A percentile compares a stretch with the other conserved stretches of the same genome.
Evolutionary conservation across 768 basidiomycete species (phyloP).

Genomic region (Inosperma sp.): DNA sequence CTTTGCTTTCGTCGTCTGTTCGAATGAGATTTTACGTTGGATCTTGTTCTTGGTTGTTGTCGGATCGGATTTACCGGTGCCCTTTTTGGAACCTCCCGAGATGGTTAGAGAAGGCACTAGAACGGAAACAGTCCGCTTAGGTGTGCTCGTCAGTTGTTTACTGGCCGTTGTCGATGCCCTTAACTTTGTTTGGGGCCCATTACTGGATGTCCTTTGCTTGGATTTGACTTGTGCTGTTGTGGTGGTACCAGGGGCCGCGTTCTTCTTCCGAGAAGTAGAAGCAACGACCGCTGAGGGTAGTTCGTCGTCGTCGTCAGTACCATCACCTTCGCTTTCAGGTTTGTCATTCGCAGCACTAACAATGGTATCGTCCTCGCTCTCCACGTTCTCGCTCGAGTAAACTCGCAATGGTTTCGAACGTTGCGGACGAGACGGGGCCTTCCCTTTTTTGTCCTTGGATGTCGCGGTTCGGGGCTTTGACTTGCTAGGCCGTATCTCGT

Average conservation of each 20-base stretch:
- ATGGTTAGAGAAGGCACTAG: constrained; percentile 1
- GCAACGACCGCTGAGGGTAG: not conserved
- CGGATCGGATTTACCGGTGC: too few species aligned
- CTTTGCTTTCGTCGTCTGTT: not conserved
- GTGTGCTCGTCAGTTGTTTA: not conserved
- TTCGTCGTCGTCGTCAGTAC: not conserved
- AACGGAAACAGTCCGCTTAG: not conserved
- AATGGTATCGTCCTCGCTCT: constrained; percentile 8
- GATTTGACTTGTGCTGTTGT: not conserved
- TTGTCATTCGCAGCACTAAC: too few species aligned
- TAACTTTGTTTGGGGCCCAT: not conserved
- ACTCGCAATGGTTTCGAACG: not conserved
- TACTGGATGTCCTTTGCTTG: not conserved
- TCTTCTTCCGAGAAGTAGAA: not conserved
- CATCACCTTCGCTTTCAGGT: not conserved
- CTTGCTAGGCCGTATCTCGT: too few species aligned
- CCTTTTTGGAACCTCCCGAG: not conserved
- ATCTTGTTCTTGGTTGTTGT: too few species aligned
- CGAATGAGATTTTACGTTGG: not conserved
- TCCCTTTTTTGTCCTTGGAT: too few species aligned
- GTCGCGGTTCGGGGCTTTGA: too few species aligned
- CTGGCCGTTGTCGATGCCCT: not conserved
- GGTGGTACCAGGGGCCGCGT: not conserved
- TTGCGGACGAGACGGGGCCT: too few species aligned
- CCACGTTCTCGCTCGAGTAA: not conserved